Percentiles rank a stretch among this genome's conserved stretches.
phyloP scores from a whole-genome alignment of 208 protist genomes.

The Leishmania tropica region DNA sequence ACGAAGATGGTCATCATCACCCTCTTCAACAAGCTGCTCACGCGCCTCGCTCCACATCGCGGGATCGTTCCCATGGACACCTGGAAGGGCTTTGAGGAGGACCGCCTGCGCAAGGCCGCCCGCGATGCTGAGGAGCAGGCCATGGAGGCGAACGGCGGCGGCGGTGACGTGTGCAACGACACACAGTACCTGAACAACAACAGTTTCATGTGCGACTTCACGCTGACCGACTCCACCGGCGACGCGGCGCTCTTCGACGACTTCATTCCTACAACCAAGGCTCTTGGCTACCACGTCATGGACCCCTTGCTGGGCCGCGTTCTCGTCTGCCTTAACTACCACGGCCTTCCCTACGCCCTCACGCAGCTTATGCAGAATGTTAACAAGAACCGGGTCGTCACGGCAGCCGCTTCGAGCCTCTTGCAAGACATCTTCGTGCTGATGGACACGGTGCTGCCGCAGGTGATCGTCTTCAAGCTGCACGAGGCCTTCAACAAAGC shows the following conservation, averaged over 20 bases:
- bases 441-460: constrained; percentile 88
- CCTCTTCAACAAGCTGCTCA: constrained; percentile 82
- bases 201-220: constrained; percentile 28
- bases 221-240: constrained; percentile 23
- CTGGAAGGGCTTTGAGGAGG: constrained; percentile 77
- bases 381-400: constrained; percentile 49
- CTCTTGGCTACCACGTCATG: constrained; percentile 83
- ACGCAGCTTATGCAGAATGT: constrained; percentile 63
- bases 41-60: constrained; percentile 77
- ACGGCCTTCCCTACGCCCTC: constrained; percentile 86
- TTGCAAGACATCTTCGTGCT: constrained; percentile 87
- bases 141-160: constrained; percentile 10
- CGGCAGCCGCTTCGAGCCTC: constrained; percentile 59
- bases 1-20: constrained; percentile 88
- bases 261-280: constrained; percentile 84
- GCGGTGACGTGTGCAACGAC: constrained; percentile 13
- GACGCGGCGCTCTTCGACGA: constrained; percentile 34
- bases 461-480: constrained; percentile 65
- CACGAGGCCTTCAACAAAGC: constrained; percentile 81
- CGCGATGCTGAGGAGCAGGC: constrained; percentile 27
- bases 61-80: constrained; percentile 60
- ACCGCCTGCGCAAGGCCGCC: constrained; percentile 40
- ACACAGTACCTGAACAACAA: constrained; percentile 16
- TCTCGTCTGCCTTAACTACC: constrained; percentile 74
- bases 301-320: constrained; percentile 78